Evolutionary conservation across 2,329 filamentous ascomycete species (phyloP).

Genomic region (Arthroderma uncinatum): DNA sequence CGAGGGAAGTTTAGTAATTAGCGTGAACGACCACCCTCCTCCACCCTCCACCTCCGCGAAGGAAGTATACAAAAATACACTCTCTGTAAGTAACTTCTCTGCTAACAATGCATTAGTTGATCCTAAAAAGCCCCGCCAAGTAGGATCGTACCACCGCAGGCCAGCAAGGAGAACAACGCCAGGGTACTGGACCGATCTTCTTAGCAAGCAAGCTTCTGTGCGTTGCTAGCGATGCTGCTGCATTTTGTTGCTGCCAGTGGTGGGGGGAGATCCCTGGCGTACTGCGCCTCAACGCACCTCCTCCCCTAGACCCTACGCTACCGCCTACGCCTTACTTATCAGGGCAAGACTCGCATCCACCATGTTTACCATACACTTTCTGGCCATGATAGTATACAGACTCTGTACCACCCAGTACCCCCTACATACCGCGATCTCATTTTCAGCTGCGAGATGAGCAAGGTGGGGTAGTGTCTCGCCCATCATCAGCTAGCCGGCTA

Average conservation of each 20-base stretch:
- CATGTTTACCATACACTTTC: background rate
- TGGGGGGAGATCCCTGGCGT: background rate
- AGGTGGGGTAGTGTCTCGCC: constrained; percentile 2
- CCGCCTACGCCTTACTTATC: background rate
- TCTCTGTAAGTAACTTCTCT: background rate
- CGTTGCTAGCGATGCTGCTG: background rate
- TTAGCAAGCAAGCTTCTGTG: constrained; percentile 2
- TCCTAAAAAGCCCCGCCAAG: constrained; percentile 3
- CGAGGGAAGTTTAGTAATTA: background rate
- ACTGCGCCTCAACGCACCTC: background rate
- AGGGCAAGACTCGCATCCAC: background rate
- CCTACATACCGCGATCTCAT: background rate
- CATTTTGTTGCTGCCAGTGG: background rate
- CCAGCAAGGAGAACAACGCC: background rate
- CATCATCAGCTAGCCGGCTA: background rate
- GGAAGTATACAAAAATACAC: background rate
- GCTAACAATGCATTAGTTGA: constrained; percentile 4
- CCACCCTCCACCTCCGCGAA: background rate
- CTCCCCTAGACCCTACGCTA: background rate
- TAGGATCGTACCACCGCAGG: constrained; percentile 1
- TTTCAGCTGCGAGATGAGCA: background rate
- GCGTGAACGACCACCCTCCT: background rate
- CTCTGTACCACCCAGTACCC: background rate
- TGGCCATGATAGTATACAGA: background rate
- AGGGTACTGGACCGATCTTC: constrained; percentile 3